phyloP scores from a whole-genome alignment of 2,329 filamentous ascomycete species.

The Truncatella angustata region DNA sequence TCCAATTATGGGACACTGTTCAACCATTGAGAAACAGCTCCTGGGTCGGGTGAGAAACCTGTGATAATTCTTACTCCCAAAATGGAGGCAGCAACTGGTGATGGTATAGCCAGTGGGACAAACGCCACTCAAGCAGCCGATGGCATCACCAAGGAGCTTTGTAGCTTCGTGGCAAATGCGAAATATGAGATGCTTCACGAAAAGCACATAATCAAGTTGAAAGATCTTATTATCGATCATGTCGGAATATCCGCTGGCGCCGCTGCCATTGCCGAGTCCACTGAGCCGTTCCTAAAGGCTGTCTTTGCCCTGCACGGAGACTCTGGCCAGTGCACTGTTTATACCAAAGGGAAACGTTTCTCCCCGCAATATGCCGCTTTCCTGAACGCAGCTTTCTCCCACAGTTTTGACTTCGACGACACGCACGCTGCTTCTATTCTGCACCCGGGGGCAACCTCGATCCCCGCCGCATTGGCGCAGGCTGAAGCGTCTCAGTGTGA shows the following conservation, averaged over 20 bases:
- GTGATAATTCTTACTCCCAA: no score
- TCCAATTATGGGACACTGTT: no score
- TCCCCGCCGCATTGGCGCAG: slow-evolving; percentile 30
- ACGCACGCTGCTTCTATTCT: slow-evolving; percentile 39
- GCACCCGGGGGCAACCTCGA: slow-evolving; percentile 38
- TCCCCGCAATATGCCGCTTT: slow-evolving; percentile 37
- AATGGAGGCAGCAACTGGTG: not conserved
- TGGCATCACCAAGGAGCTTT: slow-evolving; percentile 16
- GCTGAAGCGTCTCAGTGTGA: slow-evolving; percentile 27
- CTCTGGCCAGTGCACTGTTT: slow-evolving; percentile 29
- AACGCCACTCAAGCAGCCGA: no score
- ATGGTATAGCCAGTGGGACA: no score
- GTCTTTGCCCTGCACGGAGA: slow-evolving; percentile 22
- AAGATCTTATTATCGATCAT: slow-evolving; percentile 22
- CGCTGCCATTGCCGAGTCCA: slow-evolving; percentile 19
- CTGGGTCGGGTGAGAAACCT: no score
- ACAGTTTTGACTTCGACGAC: slow-evolving; percentile 44
- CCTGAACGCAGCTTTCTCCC: slow-evolving; percentile 39
- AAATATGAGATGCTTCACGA: slow-evolving; percentile 15
- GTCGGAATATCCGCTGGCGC: slow-evolving; percentile 23
- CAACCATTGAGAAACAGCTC: no score
- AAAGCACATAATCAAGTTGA: slow-evolving; percentile 18
- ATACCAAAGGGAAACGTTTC: slow-evolving; percentile 29
- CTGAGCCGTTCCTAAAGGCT: slow-evolving; percentile 32
- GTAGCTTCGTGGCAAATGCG: slow-evolving; percentile 18